Conservation (phyloP, 2,329 filamentous ascomycete species). For the Fonsecaea pedrosoi region DNA sequence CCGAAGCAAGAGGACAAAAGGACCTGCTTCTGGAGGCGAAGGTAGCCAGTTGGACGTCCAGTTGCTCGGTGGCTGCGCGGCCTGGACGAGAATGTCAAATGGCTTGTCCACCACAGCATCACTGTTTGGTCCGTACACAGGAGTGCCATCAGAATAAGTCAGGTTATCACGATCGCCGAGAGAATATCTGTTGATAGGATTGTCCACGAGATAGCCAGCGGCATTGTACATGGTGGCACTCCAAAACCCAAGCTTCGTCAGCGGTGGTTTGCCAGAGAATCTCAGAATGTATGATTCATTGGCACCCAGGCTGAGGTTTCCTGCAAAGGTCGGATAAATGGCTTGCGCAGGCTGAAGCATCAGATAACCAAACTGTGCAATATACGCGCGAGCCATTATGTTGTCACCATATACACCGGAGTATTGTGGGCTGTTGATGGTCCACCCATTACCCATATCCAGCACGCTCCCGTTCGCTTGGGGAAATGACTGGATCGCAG, state of each 20-base stretch:
- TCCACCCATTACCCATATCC: not conserved
- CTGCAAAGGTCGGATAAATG: not conserved
- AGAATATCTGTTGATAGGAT: constrained; percentile 38
- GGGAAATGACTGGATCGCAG: not conserved
- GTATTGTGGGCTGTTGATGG: not conserved
- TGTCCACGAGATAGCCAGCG: constrained; percentile 39
- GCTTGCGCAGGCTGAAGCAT: not conserved
- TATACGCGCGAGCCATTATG: constrained; percentile 1
- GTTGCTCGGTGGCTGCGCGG: constrained; percentile 4
- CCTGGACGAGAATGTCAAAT: constrained; percentile 13
- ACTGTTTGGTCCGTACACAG: constrained; percentile 25
- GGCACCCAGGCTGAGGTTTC: constrained; percentile 14
- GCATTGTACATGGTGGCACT: constrained; percentile 41
- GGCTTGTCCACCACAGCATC: not conserved
- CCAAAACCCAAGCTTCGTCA: constrained; percentile 41
- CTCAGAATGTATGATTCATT: constrained; percentile 39
- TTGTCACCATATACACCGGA: not conserved
- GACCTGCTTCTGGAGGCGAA: not conserved
- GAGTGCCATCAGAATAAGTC: constrained; percentile 39
- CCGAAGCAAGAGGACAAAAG: constrained; percentile 5
- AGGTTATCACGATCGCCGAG: constrained; percentile 42
- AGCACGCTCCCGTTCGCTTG: not conserved
- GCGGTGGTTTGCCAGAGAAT: constrained; percentile 39
- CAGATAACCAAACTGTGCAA: constrained; percentile 3
- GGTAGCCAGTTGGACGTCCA: constrained; percentile 16